Base-by-base conservation (phyloP, 169 alveolate species). In the Besnoitia besnoiti region DNA sequence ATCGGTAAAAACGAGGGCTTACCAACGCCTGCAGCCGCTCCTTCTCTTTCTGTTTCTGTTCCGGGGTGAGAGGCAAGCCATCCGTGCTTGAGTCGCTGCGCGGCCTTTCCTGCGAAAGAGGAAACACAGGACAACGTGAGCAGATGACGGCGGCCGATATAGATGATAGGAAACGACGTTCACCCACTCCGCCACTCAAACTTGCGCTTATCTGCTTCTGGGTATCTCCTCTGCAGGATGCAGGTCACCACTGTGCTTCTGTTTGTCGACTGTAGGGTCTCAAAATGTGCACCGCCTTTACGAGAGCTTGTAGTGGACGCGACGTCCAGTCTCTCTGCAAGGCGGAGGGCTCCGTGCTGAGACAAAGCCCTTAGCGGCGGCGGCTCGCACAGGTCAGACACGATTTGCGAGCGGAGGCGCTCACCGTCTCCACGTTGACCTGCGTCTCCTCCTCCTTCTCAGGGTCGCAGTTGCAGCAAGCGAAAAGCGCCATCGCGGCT, bases 391-490 rank as follows among this genome's bases (percentile, higher is more conserved):
- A n/a, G n/a, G n/a, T n/a, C n/a, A n/a, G n/a, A n/a, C n/a, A n/a
- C n/a, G n/a, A n/a, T n/a, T n/a, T n/a, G n/a, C 5, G 55, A 5
- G 24, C 55, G 55, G 5, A 49, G 55, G 5, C 55, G 24, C 85
- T 77, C 40, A 77, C 87, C 44, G 62, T 30, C 61, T 77, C 87
- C 19, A 77, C 12, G 47, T 77, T 42, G 87, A 77, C 82, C 51
- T 89, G 93, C 30, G 88, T 76, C 39, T 89, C 93, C 55, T 89
- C 93, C 79, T 89, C 93, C 19, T 88, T 55, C n/a, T 77, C 79
- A 12, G 93, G 93, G 79, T 89, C 88, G 80, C 93, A 89, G 79
- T 51, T 89, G 79, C 88, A 89, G 89, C 93, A 89, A 16, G 93
- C 44, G 35, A 89, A 89, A 46, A 89, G 51, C 88, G 93, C 93